Conservation (phyloP, 148 eudicot species). For the Tetragonia tetragonoides region DNA sequence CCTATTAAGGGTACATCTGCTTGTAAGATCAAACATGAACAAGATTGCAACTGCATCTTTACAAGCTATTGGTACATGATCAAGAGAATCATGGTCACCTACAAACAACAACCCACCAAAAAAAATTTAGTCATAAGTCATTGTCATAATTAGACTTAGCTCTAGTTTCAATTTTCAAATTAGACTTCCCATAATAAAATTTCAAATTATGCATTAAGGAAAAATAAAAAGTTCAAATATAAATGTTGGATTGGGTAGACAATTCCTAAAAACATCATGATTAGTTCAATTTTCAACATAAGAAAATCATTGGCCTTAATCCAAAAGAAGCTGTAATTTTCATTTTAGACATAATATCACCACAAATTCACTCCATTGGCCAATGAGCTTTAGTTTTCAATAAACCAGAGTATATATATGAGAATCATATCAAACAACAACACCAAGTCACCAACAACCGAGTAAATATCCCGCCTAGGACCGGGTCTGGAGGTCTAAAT, state of each 20-base stretch:
- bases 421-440: neutral
- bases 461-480: too few relatives aligned
- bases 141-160: neutral
- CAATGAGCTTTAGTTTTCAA: neutral
- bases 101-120: constrained; percentile 4
- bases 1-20: constrained; percentile 74
- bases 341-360: neutral
- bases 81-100: constrained; percentile 56
- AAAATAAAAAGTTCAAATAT: too few relatives aligned
- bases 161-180: neutral
- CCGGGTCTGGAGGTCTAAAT: too few relatives aligned
- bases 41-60: constrained; percentile 79
- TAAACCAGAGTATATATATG: neutral
- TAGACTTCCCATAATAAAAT: too few relatives aligned
- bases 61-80: constrained; percentile 81
- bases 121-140: neutral
- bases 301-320: neutral
- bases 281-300: too few relatives aligned
- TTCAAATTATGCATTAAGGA: too few relatives aligned
- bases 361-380: neutral
- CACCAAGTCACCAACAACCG: too few relatives aligned
- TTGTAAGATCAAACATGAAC: constrained; percentile 87
- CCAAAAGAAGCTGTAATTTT: neutral
- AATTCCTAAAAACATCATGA: neutral
- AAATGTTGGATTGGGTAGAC: too few relatives aligned